These are phyloP conservation scores for Cryomyces minteri DNA, from an alignment of 495 filamentous ascomycete species.

Conservation along the genomic window DNA sequence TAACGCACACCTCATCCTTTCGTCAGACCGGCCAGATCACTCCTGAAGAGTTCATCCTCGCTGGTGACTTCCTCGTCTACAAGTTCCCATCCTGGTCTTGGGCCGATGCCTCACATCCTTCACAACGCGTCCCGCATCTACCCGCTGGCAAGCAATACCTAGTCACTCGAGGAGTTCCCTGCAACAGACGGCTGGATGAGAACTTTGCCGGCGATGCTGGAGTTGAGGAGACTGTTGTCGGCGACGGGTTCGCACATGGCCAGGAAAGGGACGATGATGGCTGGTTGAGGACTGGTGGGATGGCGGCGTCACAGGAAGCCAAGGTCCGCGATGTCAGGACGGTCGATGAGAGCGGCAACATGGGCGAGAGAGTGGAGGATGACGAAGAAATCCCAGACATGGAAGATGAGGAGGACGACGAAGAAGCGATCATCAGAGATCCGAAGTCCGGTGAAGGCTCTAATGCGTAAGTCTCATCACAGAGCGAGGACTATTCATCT, in stretches of 20 bases:
- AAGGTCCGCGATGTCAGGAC: slow-evolving; percentile 67
- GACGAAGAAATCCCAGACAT: slow-evolving; percentile 89
- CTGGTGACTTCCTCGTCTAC: slow-evolving; percentile 96
- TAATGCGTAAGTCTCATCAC: slow-evolving; percentile 40
- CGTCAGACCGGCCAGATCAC: slow-evolving; percentile 87
- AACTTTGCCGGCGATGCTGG: slow-evolving; percentile 80
- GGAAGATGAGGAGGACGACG: slow-evolving; percentile 94
- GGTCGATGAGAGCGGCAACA: slow-evolving; percentile 61
- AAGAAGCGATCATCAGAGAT: slow-evolving; percentile 91
- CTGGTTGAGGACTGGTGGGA: slow-evolving; percentile 74
- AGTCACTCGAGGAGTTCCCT: slow-evolving; percentile 85
- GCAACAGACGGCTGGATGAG: slow-evolving; percentile 76
- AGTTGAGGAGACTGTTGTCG: slow-evolving; percentile 64
- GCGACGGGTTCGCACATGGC: slow-evolving; percentile 38
- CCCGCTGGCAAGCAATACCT: slow-evolving; percentile 89
- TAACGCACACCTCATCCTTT: slow-evolving; percentile 83
- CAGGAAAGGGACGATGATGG: slow-evolving; percentile 47
- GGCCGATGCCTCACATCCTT: slow-evolving; percentile 63
- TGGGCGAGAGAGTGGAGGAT: slow-evolving; percentile 49
- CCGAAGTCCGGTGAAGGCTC: slow-evolving; percentile 32
- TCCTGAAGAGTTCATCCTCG: slow-evolving; percentile 88
- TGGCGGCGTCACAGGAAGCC: slow-evolving; percentile 50
- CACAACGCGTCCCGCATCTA: slow-evolving; percentile 63
- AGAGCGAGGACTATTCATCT: slow-evolving; percentile 1
- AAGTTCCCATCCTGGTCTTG: slow-evolving; percentile 99